These are phyloP conservation scores for Entomortierella beljakovae DNA, from an alignment of 192 early-diverging fungal species.

Conservation along the genomic window DNA sequence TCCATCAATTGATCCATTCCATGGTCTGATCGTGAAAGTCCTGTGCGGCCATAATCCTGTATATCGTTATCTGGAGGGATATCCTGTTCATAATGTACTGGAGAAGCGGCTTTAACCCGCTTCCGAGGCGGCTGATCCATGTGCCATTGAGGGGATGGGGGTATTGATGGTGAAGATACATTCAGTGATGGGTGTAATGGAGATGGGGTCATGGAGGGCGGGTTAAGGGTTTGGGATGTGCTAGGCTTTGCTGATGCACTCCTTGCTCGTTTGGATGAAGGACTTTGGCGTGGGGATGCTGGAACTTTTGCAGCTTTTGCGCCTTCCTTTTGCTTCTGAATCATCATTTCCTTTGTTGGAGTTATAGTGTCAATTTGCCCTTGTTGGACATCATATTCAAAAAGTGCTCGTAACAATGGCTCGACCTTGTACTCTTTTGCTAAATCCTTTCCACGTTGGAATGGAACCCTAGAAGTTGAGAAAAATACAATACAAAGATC, in stretches of 20 bases:
- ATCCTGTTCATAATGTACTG: conserved; percentile 11
- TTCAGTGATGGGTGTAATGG: conserved; percentile 38
- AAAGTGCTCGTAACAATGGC: conserved; percentile 74
- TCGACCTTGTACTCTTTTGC: conserved; percentile 85
- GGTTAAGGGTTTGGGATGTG: conserved; percentile 18
- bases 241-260: conserved; percentile 35
- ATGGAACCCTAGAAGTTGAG: conserved; percentile 78
- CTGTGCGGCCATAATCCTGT: conserved; percentile 12
- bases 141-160: conserved; percentile 39
- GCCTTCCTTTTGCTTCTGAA: conserved; percentile 10
- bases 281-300: conserved; percentile 23
- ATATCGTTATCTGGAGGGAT: conserved; percentile 5
- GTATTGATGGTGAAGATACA: conserved; percentile 32
- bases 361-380: conserved; percentile 48
- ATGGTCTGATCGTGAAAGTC: conserved; percentile 1
- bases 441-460: conserved; percentile 83
- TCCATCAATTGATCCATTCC: conserved; percentile 3
- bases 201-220: conserved; percentile 40
- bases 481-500: neutral
- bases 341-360: conserved; percentile 61
- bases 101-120: conserved; percentile 1
- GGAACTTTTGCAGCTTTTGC: conserved; percentile 8
- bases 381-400: conserved; percentile 82
- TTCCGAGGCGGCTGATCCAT: conserved; percentile 29
- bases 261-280: conserved; percentile 21